Evolutionary conservation across 1,284 basidiomycete species (phyloP).

Genomic region (Grifola frondosa): DNA sequence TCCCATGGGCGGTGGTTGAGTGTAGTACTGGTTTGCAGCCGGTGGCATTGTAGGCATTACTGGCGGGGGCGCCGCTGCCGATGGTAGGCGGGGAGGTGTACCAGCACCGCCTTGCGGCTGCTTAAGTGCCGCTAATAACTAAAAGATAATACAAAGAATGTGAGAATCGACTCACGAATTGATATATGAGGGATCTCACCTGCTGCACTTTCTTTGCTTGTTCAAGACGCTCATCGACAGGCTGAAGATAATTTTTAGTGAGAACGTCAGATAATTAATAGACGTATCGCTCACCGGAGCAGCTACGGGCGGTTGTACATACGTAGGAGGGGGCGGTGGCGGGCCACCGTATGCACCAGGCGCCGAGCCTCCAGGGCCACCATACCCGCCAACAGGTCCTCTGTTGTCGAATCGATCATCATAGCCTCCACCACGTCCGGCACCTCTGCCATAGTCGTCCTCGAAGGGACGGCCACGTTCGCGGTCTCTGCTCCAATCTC

Average conservation of each 20-base stretch:
- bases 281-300: constrained; percentile 28
- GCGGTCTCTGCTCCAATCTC: constrained; percentile 46
- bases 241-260: constrained; percentile 20
- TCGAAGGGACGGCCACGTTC: constrained; percentile 46
- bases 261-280: background rate
- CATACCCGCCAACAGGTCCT: constrained; percentile 34
- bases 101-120: constrained; percentile 49
- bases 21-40: constrained; percentile 23
- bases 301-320: constrained; percentile 27
- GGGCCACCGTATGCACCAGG: constrained; percentile 32
- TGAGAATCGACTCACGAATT: constrained; percentile 3
- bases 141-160: constrained; percentile 5
- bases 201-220: constrained; percentile 82
- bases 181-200: constrained; percentile 32
- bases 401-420: constrained; percentile 36
- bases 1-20: constrained; percentile 13
- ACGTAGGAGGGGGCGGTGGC: constrained; percentile 28
- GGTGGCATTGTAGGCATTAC: constrained; percentile 36
- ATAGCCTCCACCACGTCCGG: constrained; percentile 38
- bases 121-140: constrained; percentile 75
- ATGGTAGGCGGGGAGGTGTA: constrained; percentile 14
- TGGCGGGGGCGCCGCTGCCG: constrained; percentile 32
- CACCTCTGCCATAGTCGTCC: constrained; percentile 40
- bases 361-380: constrained; percentile 25
- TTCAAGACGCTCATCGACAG: constrained; percentile 70